phyloP scores from a whole-genome alignment of 768 basidiomycete genomes.

The Fistulinella prunicolor region DNA sequence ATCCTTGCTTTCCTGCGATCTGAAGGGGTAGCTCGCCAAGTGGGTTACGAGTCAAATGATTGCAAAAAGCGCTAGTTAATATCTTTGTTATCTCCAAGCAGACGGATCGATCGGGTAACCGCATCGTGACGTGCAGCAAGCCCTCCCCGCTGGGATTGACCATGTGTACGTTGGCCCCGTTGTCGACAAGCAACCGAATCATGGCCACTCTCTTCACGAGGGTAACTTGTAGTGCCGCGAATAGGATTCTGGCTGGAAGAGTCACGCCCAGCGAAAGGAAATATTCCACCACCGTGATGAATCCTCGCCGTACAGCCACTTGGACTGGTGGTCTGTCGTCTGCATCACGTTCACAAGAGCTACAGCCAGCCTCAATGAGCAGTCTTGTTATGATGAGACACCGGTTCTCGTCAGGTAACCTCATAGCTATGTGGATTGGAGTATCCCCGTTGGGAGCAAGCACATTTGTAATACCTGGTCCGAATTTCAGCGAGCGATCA shows the following conservation, averaged over 20 bases:
- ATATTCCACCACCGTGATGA: too few relatives aligned
- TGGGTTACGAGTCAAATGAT: neutral
- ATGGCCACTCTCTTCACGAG: too few relatives aligned
- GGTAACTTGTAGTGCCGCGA: too few relatives aligned
- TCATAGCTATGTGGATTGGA: constrained; percentile 3
- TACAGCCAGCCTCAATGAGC: too few relatives aligned
- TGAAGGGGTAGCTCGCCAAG: neutral
- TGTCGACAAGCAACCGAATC: neutral
- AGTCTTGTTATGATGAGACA: neutral
- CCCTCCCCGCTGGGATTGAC: neutral
- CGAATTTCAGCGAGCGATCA: neutral
- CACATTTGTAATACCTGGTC: neutral
- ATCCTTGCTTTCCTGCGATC: neutral
- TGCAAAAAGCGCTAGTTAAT: neutral
- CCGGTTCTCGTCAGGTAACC: neutral
- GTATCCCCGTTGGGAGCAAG: constrained; percentile 8
- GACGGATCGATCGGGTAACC: neutral
- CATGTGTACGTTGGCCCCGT: neutral
- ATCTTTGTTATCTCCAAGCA: neutral
- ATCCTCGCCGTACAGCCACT: too few relatives aligned
- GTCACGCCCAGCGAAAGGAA: too few relatives aligned
- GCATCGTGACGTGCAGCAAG: neutral
- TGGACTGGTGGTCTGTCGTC: too few relatives aligned
- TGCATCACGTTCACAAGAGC: too few relatives aligned
- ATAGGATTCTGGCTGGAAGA: too few relatives aligned